Evolutionary conservation across 2,329 filamentous ascomycete genomes (phyloP), one percentile per base, ranked within the genome.

Genomic region (Endoconidiophora laricicola): DNA sequence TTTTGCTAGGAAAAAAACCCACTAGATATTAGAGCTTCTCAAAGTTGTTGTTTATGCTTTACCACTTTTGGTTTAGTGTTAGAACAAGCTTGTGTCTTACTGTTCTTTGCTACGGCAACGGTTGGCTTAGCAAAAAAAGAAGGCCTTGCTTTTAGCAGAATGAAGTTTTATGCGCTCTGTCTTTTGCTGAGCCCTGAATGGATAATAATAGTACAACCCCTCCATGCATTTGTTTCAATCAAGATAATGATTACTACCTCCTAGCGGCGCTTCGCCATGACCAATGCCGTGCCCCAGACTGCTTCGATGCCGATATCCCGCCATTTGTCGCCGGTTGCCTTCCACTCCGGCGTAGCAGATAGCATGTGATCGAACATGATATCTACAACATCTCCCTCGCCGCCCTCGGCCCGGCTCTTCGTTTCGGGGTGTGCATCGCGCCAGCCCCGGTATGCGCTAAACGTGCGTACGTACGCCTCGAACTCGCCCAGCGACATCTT

Each of bases 391-490:
- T 83, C 79, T 1, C 77, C 77, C 6, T 65, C 55, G 2, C 77
- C 78, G 4, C 75, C 78, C 22, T 73, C 69, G 3, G 62, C 66
- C 57, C 68, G 65, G 49, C 67, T 68, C 60, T 66, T 70, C 37
- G 56, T 58, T 38, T 70, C 69, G 2, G 72, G 70, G 61, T 79
- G 68, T 9, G 66, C 68, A 54, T 74, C 70, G 56, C 67, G 66
- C 78, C 79, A 83, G 24, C 66, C 70, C 58, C 69, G 69, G 60
- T 70, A 79, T 39, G 70, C 65, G 59, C 75, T 79, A 59, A 74
- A 81, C 0, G 79, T 81, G 55, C 73, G 64, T 50, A 72, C 60
- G 61, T 80, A 82, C n/a, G 68, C 69, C 63, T 79, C 76, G 49
- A 78, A 68, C 57, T 75, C 68, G 1, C 72, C 73, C 20, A 82